Evolutionary conservation across 805 yeast genomes (phyloP).

Genomic region (Yamadazyma takamatsuzukensis): DNA sequence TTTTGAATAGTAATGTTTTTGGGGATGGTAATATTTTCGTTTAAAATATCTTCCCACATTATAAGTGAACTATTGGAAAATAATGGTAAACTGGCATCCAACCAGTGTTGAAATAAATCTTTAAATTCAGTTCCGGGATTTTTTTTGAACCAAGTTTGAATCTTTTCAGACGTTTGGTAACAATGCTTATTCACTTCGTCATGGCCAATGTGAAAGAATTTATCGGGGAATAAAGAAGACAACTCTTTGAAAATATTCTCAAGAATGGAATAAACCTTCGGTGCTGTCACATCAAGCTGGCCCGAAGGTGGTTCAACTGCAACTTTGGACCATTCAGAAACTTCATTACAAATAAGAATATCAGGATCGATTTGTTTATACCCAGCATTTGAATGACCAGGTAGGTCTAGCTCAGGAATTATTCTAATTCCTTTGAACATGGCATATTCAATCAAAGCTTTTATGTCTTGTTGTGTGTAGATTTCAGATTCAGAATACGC

Average conservation of each 20-base stretch:
- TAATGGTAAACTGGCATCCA: constrained; percentile 30
- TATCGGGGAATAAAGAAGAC: constrained; percentile 25
- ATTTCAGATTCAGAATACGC: constrained; percentile 31
- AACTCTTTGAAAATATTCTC: constrained; percentile 30
- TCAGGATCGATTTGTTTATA: constrained; percentile 27
- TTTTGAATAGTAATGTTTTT: constrained; percentile 31
- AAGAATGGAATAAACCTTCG: constrained; percentile 29
- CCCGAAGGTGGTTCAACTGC: constrained; percentile 41
- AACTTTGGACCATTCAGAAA: constrained; percentile 21
- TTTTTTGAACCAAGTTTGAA: constrained; percentile 1
- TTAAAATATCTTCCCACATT: constrained; percentile 42
- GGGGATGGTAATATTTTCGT: constrained; percentile 21
- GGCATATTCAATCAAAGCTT: constrained; percentile 28
- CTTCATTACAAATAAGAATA: constrained; percentile 25
- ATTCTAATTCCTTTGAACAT: constrained; percentile 34
- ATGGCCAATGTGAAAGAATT: constrained; percentile 39
- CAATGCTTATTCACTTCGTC: constrained; percentile 35
- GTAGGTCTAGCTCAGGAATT: constrained; percentile 40
- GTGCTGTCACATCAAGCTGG: constrained; percentile 31
- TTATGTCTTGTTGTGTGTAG: constrained; percentile 24
- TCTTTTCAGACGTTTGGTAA: constrained; percentile 13
- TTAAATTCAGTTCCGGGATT: constrained; percentile 10
- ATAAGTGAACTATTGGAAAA: constrained; percentile 14
- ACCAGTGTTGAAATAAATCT: constrained; percentile 31
- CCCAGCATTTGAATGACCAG: constrained; percentile 40